Base-by-base conservation (phyloP, 2,329 filamentous ascomycete species). In the Apiospora arundinis region DNA sequence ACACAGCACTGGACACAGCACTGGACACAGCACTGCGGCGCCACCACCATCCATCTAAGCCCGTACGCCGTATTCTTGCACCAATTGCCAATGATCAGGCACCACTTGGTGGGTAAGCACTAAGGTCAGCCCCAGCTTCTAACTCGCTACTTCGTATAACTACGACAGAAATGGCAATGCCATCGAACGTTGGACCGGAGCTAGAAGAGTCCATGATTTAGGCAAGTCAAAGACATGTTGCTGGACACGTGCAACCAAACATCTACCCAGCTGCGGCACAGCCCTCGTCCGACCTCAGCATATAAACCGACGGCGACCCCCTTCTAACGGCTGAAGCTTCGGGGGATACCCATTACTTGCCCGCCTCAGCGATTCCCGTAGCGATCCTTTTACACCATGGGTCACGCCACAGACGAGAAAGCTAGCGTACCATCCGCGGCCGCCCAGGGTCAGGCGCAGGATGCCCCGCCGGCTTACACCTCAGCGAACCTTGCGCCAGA, bases 401-500 rank as follows among this genome's bases (percentile, higher is more conserved):
- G 9, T 18, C 8, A n/a, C 32, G 21, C 32, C 21, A 63, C n/a
- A 14, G 56, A 63, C 32, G n/a, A 14, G 2, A 32, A 23, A n/a
- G 56, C 28, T n/a, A 14, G 28, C 28, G 18, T 28, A 14, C 16
- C 56, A 11, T 37, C 56, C 11, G 37, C 18, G n/a, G 32, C 56
- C 18, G 56, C 4, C 18, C 56, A 60, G 16, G 16, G 7, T 32
- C 56, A 18, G 32, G 12, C 18, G 32, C 28, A 63, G 18, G 56
- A 40, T n/a, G 28, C 56, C 8, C 56, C 28, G 21, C 56, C 56
- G 18, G 32, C 56, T 40, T 37, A 37, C 28, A 40, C 32, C 28
- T 63, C 65, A 7, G 14, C n/a, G 11, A 45, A 45, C 48, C 68
- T 74, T 18, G 72, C 75, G 8, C 56, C 69, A 5, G 70, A 73